Evolutionary conservation across 139 green algal species (phyloP).

Genomic region (Chlorella ohadii): DNA sequence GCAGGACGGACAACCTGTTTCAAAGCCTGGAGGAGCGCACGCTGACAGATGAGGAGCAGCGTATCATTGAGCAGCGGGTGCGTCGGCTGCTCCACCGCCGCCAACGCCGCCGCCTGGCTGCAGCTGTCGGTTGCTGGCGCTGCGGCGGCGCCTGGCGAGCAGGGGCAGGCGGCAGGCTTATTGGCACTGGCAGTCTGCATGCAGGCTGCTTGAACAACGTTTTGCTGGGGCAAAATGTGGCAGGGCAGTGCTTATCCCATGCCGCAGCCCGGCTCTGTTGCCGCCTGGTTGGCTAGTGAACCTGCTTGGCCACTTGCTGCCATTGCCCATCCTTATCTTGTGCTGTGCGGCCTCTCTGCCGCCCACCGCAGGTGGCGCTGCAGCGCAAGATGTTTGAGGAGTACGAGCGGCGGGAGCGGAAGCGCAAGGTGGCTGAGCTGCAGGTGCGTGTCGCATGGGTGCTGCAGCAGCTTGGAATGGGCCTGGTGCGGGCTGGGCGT

Average conservation of each 20-base stretch:
- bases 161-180: too few relatives aligned
- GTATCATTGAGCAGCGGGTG: slow-evolving; percentile 82
- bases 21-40: slow-evolving; percentile 77
- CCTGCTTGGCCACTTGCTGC: background rate
- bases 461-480: too few relatives aligned
- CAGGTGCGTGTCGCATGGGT: too few relatives aligned
- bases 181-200: too few relatives aligned
- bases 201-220: background rate
- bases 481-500: too few relatives aligned
- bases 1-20: slow-evolving; percentile 83
- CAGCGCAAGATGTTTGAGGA: slow-evolving; percentile 78
- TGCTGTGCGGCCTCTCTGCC: too few relatives aligned
- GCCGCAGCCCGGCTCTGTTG: too few relatives aligned
- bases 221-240: background rate
- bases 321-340: too few relatives aligned
- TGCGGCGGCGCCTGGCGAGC: background rate
- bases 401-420: slow-evolving; percentile 74
- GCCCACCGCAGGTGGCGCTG: slow-evolving; percentile 64
- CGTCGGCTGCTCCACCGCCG: background rate
- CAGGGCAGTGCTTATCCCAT: background rate
- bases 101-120: background rate
- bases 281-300: too few relatives aligned
- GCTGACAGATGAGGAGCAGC: slow-evolving; percentile 77
- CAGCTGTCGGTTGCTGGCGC: background rate
- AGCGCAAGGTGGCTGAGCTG: slow-evolving; percentile 77